These are phyloP conservation scores for Cyathus striatus DNA, from an alignment of 768 basidiomycete genomes.

Conservation along the genomic window DNA sequence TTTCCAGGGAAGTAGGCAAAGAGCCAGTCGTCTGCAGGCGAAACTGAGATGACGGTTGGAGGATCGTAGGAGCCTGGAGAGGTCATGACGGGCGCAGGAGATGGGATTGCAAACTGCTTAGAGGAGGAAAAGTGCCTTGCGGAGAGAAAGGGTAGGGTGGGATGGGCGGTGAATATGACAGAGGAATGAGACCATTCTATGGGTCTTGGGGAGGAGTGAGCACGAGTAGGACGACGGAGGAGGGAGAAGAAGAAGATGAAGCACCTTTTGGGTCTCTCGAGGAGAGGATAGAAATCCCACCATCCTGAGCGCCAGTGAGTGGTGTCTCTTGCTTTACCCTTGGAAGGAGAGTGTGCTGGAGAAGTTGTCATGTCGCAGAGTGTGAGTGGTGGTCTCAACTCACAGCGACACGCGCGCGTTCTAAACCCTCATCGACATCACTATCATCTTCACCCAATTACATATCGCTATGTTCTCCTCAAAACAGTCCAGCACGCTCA, in stretches of 20 bases:
- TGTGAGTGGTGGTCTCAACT: conserved; percentile 1
- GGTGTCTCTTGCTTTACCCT: conserved; percentile 50
- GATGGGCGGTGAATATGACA: conserved; percentile 65
- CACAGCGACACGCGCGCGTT: background rate
- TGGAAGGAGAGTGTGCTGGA: conserved; percentile 34
- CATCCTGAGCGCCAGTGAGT: conserved; percentile 58
- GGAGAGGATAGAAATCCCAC: conserved; percentile 69
- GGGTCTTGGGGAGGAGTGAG: conserved; percentile 37
- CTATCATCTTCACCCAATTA: background rate
- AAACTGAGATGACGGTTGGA: conserved; percentile 56
- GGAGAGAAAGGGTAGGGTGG: conserved; percentile 51
- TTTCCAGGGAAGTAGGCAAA: conserved; percentile 72
- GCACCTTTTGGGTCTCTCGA: conserved; percentile 53
- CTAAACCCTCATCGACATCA: background rate
- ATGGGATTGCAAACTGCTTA: conserved; percentile 54
- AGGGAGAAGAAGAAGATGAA: conserved; percentile 5
- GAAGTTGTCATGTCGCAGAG: conserved; percentile 10
- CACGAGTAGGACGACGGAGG: conserved; percentile 3
- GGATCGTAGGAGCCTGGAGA: conserved; percentile 50
- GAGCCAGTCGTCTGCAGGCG: conserved; percentile 55
- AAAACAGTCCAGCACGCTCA: conserved; percentile 42
- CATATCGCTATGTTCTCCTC: conserved; percentile 31
- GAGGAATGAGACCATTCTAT: conserved; percentile 68
- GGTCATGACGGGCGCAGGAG: conserved; percentile 44
- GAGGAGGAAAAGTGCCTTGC: conserved; percentile 69